Percentiles rank a stretch among this genome's conserved stretches.
Evolutionary conservation across 331 rosid genomes (phyloP).

Genomic region (Dryas integrifolia): DNA sequence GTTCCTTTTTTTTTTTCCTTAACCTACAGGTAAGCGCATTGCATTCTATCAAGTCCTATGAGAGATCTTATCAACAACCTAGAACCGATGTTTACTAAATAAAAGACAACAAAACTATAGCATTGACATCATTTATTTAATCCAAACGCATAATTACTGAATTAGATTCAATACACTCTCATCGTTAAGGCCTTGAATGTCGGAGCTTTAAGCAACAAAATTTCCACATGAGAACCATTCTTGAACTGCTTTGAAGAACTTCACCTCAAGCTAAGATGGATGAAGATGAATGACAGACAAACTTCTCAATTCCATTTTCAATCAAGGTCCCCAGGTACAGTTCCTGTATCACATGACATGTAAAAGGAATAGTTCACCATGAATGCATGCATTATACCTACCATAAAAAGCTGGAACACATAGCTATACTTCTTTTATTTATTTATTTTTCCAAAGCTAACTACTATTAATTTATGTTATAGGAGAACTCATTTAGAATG

Average conservation of each 20-base stretch:
- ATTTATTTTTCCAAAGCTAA: background rate
- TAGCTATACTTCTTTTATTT: background rate
- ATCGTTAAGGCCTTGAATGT: conserved; percentile 36
- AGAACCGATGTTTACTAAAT: conserved; percentile 32
- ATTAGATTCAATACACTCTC: conserved; percentile 39
- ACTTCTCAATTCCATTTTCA: conserved; percentile 21
- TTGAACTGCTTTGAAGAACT: conserved; percentile 23
- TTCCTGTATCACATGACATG: conserved; percentile 55
- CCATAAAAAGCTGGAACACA: background rate
- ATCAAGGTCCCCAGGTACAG: conserved; percentile 97
- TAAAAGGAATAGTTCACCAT: conserved; percentile 16
- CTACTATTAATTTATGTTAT: background rate
- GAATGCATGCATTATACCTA: conserved; percentile 8
- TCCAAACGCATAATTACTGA: conserved; percentile 39
- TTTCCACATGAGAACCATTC: conserved; percentile 34
- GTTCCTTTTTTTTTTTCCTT: background rate
- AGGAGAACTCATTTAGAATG: no score
- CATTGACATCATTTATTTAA: conserved; percentile 44
- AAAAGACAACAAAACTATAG: conserved; percentile 34
- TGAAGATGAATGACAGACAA: conserved; percentile 13
- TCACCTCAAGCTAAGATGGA: conserved; percentile 16
- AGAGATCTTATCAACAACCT: conserved; percentile 22
- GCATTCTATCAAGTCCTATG: conserved; percentile 29
- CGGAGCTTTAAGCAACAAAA: conserved; percentile 35
- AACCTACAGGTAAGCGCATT: conserved; percentile 15